These are phyloP conservation scores for Globisporangium carolinianum DNA, from an alignment of 352 stramenopile species.

Conservation along the genomic window DNA sequence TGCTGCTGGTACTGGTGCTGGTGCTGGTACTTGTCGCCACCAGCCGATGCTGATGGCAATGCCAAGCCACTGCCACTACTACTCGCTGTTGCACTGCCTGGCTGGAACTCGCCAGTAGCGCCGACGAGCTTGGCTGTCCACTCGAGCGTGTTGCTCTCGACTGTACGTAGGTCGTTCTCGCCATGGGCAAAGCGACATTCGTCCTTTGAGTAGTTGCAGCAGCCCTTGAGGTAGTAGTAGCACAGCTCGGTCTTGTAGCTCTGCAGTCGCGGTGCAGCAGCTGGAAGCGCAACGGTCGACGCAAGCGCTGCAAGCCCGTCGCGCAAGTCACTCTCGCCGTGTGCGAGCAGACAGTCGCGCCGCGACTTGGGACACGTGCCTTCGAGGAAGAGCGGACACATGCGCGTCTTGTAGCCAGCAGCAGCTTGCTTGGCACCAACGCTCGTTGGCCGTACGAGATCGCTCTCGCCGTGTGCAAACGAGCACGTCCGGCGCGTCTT, in stretches of 20 bases:
- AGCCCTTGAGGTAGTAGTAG: conserved; percentile 86
- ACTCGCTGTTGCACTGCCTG: neutral
- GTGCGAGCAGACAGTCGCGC: conserved; percentile 68
- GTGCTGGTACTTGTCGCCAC: conserved; percentile 43
- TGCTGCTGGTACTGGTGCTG: conserved; percentile 67
- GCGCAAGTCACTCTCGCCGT: conserved; percentile 70
- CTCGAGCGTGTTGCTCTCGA: conserved; percentile 77
- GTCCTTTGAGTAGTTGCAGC: conserved; percentile 85
- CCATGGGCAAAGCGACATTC: conserved; percentile 86
- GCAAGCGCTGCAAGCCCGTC: conserved; percentile 33
- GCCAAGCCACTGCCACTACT: conserved; percentile 3
- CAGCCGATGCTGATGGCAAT: conserved; percentile 7
- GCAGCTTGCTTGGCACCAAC: conserved; percentile 18
- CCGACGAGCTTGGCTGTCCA: conserved; percentile 47
- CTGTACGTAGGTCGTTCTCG: conserved; percentile 67
- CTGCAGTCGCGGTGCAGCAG: conserved; percentile 59
- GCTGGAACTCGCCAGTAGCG: neutral
- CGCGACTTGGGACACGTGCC: conserved; percentile 66
- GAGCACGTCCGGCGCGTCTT: conserved; percentile 84
- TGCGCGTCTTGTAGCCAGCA: conserved; percentile 57
- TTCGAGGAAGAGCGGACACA: conserved; percentile 74
- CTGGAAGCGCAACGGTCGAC: conserved; percentile 17
- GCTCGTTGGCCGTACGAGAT: conserved; percentile 43
- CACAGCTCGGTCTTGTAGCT: conserved; percentile 88
- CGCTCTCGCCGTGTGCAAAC: conserved; percentile 79